Evolutionary conservation across 2,329 filamentous ascomycete genomes (phyloP), one percentile per base, ranked within the genome.

Genomic region (Trichoderma citrinoviride): DNA sequence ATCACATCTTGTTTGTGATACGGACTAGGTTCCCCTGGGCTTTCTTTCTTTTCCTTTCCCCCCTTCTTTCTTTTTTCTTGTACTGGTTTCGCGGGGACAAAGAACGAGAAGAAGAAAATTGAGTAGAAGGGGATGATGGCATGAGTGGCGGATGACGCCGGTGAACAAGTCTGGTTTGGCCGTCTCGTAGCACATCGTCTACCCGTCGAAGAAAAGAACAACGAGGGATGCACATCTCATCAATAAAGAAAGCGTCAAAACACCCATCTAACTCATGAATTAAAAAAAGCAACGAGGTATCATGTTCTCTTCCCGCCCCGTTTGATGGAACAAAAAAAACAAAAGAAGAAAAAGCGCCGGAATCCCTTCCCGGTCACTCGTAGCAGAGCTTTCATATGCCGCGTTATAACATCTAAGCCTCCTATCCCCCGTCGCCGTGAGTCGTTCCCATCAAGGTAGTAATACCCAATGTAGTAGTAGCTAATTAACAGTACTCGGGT

Each of bases 301-400:
- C 27, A 54, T 46, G 46, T 46, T n/a, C 37, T 17, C 41, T 53
- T 44, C 17, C 49, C 49, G 40, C 49, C 40, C 40, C 25, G 43
- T 29, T 40, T 25, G 19, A 19, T 46, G n/a, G 10, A 37, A n/a
- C n/a, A n/a, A 37, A 14, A 19, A 62, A 46, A 58, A 29, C 7
- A n/a, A 54, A 27, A 41, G 49, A 19, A 14, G 6, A 50, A 60
- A 7, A 41, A 12, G n/a, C 33, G 29, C 44, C 56, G 44, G 44
- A 27, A 62, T 46, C 43, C 40, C 25, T 33, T 54, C 47, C 58
- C 58, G 27, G 49, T 23, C 33, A 12, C 7, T 43, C 29, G 49
- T 46, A 54, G 21, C 40, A 44, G 49, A 62, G 46, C 29, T 37
- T 37, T 60, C 44, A n/a, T 60, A 49, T 60, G 29, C 56, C 44